A percentile compares a stretch with the other conserved stretches of the same genome.
Evolutionary conservation across 179 eudicot genomes (phyloP).

Genomic region (Patellifolia procumbens): DNA sequence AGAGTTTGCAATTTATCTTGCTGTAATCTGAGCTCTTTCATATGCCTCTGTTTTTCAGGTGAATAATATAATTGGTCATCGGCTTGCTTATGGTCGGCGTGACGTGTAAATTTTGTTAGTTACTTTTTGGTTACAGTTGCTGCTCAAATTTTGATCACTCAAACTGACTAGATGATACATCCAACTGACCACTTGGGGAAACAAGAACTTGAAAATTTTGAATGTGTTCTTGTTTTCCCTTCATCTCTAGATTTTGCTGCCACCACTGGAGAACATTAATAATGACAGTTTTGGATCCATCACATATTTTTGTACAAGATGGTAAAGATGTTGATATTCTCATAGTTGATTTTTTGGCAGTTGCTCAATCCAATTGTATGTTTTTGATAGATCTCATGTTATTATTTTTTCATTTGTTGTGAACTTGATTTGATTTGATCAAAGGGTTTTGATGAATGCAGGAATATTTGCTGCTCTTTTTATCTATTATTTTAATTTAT

Average conservation of each 20-base stretch:
- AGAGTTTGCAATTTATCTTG: not conserved
- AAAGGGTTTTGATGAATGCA: no score
- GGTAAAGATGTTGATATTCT: not conserved
- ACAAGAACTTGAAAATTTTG: slow-evolving; percentile 9
- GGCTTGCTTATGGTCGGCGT: slow-evolving; percentile 25
- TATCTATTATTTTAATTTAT: no score
- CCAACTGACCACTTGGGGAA: not conserved
- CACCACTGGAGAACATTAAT: not conserved
- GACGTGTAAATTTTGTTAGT: slow-evolving; percentile 3
- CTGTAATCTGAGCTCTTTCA: not conserved
- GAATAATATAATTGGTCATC: slow-evolving; percentile 19
- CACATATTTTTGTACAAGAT: not conserved
- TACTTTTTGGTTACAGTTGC: not conserved
- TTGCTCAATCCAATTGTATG: not conserved
- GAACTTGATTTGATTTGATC: no score
- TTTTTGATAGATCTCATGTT: not conserved
- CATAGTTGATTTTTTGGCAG: not conserved
- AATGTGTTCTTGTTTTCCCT: slow-evolving; percentile 3
- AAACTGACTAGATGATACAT: not conserved
- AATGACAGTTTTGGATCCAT: not conserved
- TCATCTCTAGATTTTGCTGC: not conserved
- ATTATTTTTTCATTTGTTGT: no score
- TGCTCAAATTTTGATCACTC: not conserved
- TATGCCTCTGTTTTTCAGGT: slow-evolving; percentile 14
- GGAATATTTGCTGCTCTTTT: no score